A percentile compares a stretch with the other conserved stretches of the same genome.
Conservation (phyloP, 2,329 filamentous ascomycete genomes). For the Colletotrichum coccodes region DNA sequence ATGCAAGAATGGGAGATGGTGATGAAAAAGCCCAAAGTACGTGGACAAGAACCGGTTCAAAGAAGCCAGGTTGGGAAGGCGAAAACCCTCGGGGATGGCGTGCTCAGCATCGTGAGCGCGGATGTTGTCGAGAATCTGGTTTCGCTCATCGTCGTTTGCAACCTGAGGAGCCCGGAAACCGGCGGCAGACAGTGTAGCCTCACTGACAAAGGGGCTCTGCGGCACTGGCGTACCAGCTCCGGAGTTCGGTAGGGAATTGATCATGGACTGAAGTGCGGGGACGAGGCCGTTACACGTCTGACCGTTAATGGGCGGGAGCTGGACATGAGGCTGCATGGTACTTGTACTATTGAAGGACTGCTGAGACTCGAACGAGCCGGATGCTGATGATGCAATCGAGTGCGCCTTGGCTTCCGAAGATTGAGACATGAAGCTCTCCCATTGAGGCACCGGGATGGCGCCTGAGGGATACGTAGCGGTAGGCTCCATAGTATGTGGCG, state of each 20-base stretch:
- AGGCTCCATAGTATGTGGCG: slow-evolving; percentile 80
- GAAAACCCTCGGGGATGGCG: slow-evolving; percentile 88
- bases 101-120: slow-evolving; percentile 82
- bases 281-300: slow-evolving; percentile 69
- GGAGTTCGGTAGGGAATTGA: slow-evolving; percentile 76
- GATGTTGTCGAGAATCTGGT: slow-evolving; percentile 87
- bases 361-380: slow-evolving; percentile 75
- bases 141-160: slow-evolving; percentile 84
- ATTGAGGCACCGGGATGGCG: slow-evolving; percentile 84
- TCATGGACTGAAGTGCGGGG: slow-evolving; percentile 76
- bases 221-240: slow-evolving; percentile 77
- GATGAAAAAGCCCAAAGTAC: slow-evolving; percentile 97
- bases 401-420: slow-evolving; percentile 79
- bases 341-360: slow-evolving; percentile 69
- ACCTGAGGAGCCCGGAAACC: slow-evolving; percentile 82
- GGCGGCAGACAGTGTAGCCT: slow-evolving; percentile 63
- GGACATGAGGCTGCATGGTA: slow-evolving; percentile 63
- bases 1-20: slow-evolving; percentile 95
- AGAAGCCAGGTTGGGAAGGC: slow-evolving; percentile 81
- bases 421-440: slow-evolving; percentile 87
- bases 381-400: slow-evolving; percentile 74
- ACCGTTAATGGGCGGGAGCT: slow-evolving; percentile 76
- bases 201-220: slow-evolving; percentile 76
- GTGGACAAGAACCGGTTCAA: slow-evolving; percentile 94
- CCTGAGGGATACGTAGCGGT: slow-evolving; percentile 81